Conservation (phyloP, 2,329 filamentous ascomycete species). For the Diplodia seriata region DNA sequence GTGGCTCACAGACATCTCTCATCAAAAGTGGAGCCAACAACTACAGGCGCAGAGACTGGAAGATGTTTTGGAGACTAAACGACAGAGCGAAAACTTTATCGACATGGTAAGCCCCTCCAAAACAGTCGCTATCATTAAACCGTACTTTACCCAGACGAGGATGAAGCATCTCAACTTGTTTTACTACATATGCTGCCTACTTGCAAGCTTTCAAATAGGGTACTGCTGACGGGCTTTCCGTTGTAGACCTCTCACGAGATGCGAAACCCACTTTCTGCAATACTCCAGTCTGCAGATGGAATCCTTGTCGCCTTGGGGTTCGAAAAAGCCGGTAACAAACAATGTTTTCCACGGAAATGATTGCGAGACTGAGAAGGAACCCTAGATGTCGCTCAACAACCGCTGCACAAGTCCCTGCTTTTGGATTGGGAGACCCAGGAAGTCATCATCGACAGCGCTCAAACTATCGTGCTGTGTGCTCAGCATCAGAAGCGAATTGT, state of each 20-base stretch:
- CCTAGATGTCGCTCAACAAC: not conserved
- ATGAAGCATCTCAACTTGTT: too few relatives aligned
- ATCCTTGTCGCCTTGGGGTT: slow-evolving; percentile 39
- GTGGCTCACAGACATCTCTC: slow-evolving; percentile 46
- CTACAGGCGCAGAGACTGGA: slow-evolving; percentile 42
- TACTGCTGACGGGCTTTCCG: not conserved
- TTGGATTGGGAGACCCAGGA: slow-evolving; percentile 19
- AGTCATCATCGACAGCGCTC: slow-evolving; percentile 36
- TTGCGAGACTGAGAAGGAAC: not conserved
- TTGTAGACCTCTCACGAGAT: slow-evolving; percentile 29
- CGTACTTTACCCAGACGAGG: not conserved
- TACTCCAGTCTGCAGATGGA: slow-evolving; percentile 45
- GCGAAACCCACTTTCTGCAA: slow-evolving; percentile 39
- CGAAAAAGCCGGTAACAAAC: slow-evolving; percentile 6
- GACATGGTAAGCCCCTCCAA: slow-evolving; percentile 39
- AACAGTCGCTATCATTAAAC: not conserved
- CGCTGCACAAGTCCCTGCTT: slow-evolving; percentile 31
- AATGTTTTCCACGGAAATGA: too few relatives aligned
- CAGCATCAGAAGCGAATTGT: slow-evolving; percentile 46
- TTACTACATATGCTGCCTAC: not conserved
- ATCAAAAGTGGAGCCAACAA: slow-evolving; percentile 43
- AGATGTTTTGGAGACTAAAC: slow-evolving; percentile 47
- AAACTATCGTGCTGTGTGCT: slow-evolving; percentile 43
- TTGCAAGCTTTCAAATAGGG: not conserved
- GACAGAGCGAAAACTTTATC: slow-evolving; percentile 48